Evolutionary conservation across 768 basidiomycete species (phyloP).

Genomic region (Strobilomyces confusus): DNA sequence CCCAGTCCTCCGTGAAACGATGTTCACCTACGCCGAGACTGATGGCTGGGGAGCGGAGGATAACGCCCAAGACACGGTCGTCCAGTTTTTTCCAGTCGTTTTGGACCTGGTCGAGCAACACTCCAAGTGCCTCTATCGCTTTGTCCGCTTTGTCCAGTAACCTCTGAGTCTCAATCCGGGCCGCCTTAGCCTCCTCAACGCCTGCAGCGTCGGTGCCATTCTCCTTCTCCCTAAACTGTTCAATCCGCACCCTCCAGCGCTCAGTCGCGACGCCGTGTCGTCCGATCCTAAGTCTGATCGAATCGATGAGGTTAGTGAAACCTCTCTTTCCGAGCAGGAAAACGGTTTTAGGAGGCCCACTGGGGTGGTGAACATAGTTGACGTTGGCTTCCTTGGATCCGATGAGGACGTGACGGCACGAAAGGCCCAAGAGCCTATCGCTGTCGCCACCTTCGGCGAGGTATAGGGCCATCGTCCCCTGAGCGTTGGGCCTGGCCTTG

Average conservation of each 20-base stretch:
- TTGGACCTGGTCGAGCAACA: neutral
- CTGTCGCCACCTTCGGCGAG: neutral
- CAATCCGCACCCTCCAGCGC: neutral
- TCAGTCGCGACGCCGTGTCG: neutral
- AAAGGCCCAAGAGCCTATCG: neutral
- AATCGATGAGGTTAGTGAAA: neutral
- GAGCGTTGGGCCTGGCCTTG: neutral
- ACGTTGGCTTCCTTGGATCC: neutral
- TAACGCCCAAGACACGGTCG: neutral
- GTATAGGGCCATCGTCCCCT: neutral
- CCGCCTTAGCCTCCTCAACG: neutral
- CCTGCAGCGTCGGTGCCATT: neutral
- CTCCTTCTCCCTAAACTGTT: neutral
- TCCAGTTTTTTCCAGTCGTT: neutral
- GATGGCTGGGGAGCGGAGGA: neutral
- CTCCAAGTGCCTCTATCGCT: neutral
- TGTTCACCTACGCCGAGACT: neutral
- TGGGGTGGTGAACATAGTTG: neutral
- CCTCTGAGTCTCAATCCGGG: neutral
- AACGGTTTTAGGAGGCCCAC: neutral
- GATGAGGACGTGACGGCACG: neutral
- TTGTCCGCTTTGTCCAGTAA: neutral
- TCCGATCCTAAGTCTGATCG: neutral
- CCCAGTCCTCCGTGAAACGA: neutral
- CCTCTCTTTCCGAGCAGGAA: neutral